Percentiles rank a stretch among this genome's conserved stretches.
phyloP scores from a whole-genome alignment of 1,139 yeast genomes.

The Yamadazyma atmosphaerica region DNA sequence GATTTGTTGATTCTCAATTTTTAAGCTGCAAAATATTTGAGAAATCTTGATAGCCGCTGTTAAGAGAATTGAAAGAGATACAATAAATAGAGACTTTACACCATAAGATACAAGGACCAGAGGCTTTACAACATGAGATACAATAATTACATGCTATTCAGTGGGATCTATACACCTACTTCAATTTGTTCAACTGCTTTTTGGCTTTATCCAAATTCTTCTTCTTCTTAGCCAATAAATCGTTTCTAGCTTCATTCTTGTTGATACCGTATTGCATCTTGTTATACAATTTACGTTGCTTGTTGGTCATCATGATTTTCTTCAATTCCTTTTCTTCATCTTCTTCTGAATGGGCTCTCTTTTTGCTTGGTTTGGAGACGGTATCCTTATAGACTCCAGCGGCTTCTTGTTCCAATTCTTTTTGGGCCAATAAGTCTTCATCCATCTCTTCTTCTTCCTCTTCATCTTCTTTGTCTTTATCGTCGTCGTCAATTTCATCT shows the following conservation, averaged over 20 bases:
- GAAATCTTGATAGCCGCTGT: neutral
- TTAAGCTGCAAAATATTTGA: neutral
- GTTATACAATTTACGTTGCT: conserved; percentile 90
- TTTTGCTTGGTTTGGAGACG: conserved; percentile 20
- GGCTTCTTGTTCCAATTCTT: conserved; percentile 88
- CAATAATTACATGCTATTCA: neutral
- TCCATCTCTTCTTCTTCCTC: conserved; percentile 53
- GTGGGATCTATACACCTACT: conserved; percentile 9
- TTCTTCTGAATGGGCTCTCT: conserved; percentile 39
- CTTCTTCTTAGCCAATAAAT: conserved; percentile 74
- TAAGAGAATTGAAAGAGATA: neutral
- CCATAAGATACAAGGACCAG: too few relatives aligned
- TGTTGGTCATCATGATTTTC: conserved; percentile 96
- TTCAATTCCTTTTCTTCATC: conserved; percentile 85
- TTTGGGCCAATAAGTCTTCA: conserved; percentile 68
- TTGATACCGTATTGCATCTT: conserved; percentile 93
- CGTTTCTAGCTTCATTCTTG: conserved; percentile 79
- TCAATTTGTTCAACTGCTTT: conserved; percentile 48
- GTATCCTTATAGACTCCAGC: conserved; percentile 61
- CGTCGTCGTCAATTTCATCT: conserved; percentile 52
- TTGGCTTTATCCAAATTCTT: conserved; percentile 73
- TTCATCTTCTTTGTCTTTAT: conserved; percentile 50
- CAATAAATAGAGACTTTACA: too few relatives aligned
- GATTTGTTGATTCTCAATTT: neutral
- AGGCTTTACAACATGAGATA: too few relatives aligned